Conservation (phyloP, 164 flowering plant species). For the Sedum album region DNA sequence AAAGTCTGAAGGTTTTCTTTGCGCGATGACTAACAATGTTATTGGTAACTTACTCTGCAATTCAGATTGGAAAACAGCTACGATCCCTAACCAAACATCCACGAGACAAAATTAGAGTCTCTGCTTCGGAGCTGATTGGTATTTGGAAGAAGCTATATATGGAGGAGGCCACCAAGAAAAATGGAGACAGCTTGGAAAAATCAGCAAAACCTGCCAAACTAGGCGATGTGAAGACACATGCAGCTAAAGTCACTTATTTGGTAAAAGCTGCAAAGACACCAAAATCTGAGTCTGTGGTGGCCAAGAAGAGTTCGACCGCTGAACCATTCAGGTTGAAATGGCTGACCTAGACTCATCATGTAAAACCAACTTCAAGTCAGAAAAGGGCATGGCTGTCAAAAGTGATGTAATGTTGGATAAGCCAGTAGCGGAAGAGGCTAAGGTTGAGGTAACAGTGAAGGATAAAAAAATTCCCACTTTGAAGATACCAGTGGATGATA, state of each 20-base stretch:
- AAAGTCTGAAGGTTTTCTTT: too few relatives aligned
- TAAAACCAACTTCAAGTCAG: background rate
- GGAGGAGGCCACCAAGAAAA: constrained; percentile 48
- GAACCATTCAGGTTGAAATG: background rate
- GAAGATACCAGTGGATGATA: constrained; percentile 27
- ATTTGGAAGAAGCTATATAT: constrained; percentile 63
- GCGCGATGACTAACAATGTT: too few relatives aligned
- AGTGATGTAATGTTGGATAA: constrained; percentile 21
- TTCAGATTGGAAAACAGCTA: constrained; percentile 76
- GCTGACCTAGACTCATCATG: background rate
- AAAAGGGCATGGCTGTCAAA: constrained; percentile 16
- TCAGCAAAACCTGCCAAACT: constrained; percentile 13
- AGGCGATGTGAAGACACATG: background rate
- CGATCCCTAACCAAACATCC: constrained; percentile 79
- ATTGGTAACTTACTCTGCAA: too few relatives aligned
- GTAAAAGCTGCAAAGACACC: background rate
- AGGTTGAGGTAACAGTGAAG: constrained; percentile 27
- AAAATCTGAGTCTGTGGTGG: background rate
- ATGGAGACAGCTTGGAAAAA: constrained; percentile 23
- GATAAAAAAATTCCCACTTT: constrained; percentile 26
- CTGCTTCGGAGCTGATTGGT: constrained; percentile 64
- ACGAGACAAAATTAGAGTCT: constrained; percentile 42
- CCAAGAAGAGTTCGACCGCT: constrained; percentile 11
- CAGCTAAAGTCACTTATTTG: background rate
- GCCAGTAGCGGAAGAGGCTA: background rate